Percentiles rank a stretch among this genome's conserved stretches.
Evolutionary conservation across 2,329 filamentous ascomycete genomes (phyloP).

Genomic region (Sporothrix variecibatus): DNA sequence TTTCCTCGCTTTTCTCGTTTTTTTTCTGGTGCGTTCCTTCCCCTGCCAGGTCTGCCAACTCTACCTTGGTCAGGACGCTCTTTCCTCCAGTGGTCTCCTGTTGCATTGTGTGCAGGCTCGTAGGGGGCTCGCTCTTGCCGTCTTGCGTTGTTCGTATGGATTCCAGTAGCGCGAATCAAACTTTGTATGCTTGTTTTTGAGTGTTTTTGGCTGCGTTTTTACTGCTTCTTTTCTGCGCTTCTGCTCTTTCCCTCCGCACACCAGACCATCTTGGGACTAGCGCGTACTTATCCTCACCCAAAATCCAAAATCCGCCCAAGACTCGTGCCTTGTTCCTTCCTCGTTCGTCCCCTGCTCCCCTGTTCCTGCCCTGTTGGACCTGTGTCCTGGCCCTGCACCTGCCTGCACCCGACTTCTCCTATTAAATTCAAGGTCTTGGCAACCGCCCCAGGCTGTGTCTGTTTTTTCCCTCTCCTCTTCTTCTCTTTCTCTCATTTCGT

Average conservation of each 20-base stretch:
- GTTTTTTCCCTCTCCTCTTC: background rate
- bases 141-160: background rate
- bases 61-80: background rate
- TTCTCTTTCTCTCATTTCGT: slow-evolving; percentile 9
- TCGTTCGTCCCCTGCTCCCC: background rate
- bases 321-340: slow-evolving; percentile 12
- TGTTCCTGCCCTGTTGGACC: background rate
- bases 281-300: background rate
- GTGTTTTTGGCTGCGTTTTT: background rate
- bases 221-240: background rate
- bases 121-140: background rate
- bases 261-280: slow-evolving; percentile 15
- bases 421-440: slow-evolving; percentile 19
- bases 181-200: slow-evolving; percentile 16
- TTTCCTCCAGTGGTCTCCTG: background rate
- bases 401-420: too few species aligned
- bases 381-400: background rate
- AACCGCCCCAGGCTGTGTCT: slow-evolving; percentile 4
- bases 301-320: background rate
- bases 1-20: background rate
- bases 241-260: slow-evolving; percentile 9
- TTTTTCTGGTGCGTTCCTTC: background rate
- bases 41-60: background rate
- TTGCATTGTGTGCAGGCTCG: too few species aligned
- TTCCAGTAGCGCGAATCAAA: slow-evolving; percentile 1